Conservation (phyloP, 176 grass and related monocot genomes). For the Zea luxurians region DNA sequence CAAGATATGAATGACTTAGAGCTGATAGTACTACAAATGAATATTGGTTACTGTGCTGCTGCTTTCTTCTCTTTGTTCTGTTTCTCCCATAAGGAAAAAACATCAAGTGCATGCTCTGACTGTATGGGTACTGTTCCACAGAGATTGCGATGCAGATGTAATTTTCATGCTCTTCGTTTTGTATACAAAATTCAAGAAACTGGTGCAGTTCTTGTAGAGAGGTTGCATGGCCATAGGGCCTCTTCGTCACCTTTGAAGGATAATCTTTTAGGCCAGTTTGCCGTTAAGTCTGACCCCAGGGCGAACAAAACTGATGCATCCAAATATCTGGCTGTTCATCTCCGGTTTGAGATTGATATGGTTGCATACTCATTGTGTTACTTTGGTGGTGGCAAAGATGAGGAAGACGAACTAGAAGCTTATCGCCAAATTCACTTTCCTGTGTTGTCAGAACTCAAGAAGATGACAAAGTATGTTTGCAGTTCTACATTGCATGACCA, state of each 20-base stretch:
- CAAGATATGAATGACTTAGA: background rate
- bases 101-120: slow-evolving; percentile 26
- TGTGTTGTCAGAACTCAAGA: slow-evolving; percentile 74
- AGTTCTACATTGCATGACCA: slow-evolving; percentile 19
- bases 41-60: background rate
- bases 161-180: slow-evolving; percentile 94
- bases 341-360: slow-evolving; percentile 99
- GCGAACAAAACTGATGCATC: slow-evolving; percentile 42
- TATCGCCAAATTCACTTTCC: slow-evolving; percentile 91
- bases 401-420: slow-evolving; percentile 83
- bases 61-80: background rate
- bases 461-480: slow-evolving; percentile 74
- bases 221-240: slow-evolving; percentile 62
- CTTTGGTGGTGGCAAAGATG: slow-evolving; percentile 97
- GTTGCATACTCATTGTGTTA: slow-evolving; percentile 96
- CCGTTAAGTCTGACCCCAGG: slow-evolving; percentile 36
- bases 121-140: slow-evolving; percentile 34
- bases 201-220: slow-evolving; percentile 79
- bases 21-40: background rate
- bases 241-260: slow-evolving; percentile 49
- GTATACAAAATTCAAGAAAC: slow-evolving; percentile 82
- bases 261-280: slow-evolving; percentile 81
- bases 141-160: slow-evolving; percentile 97
- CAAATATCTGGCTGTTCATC: slow-evolving; percentile 90
- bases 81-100: background rate